Evolutionary conservation across 495 filamentous ascomycete species (phyloP).

Genomic region (Rostrohypoxylon terebratum): DNA sequence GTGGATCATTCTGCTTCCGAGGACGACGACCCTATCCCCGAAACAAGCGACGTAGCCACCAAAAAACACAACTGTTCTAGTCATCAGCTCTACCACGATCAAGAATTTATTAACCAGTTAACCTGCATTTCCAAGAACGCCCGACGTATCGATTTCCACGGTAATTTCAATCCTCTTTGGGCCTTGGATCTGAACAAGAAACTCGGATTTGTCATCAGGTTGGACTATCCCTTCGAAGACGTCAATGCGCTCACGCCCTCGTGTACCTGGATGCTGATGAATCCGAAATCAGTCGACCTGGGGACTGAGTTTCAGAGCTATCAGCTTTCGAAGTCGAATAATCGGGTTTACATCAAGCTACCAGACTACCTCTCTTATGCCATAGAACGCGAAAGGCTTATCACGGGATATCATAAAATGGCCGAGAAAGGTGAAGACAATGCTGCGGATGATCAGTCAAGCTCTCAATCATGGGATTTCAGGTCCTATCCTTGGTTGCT

Average conservation of each 20-base stretch:
- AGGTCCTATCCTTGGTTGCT: not conserved
- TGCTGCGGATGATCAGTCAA: not conserved
- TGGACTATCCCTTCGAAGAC: not conserved
- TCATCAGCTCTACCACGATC: not conserved
- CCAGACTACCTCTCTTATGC: not conserved
- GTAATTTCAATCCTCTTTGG: conserved; percentile 3
- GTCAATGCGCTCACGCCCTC: not conserved
- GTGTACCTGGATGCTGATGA: not conserved
- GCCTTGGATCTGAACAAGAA: not conserved
- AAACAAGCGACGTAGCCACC: not conserved
- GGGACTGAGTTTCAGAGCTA: not conserved
- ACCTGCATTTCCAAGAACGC: not conserved
- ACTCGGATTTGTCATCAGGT: not conserved
- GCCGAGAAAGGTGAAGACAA: not conserved
- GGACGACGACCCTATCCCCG: not conserved
- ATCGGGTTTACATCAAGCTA: not conserved
- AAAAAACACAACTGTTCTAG: not conserved
- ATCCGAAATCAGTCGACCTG: not conserved
- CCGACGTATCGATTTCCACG: not conserved
- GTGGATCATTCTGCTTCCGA: not conserved
- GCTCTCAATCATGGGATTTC: not conserved
- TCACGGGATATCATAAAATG: not conserved
- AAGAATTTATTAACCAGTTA: not conserved
- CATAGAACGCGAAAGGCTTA: not conserved
- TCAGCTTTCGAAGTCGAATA: not conserved